A percentile compares a stretch with the other conserved stretches of the same genome.
Conservation (phyloP, 2,329 filamentous ascomycete genomes). For the Fusarium fujikuroi region DNA sequence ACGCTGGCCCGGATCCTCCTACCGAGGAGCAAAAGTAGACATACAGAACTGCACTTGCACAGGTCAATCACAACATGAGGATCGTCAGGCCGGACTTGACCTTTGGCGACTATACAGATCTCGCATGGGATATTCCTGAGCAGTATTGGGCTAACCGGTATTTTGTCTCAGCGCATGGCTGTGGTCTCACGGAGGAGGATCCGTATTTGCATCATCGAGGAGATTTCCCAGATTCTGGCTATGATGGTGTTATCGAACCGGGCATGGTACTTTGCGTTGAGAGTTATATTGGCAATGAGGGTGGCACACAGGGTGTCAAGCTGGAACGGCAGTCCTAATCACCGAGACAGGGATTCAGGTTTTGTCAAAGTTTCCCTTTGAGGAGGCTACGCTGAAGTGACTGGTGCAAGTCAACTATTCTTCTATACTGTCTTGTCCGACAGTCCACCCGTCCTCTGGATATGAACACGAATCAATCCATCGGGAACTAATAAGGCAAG, state of each 20-base stretch:
- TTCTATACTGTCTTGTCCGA: background rate
- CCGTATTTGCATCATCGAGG: constrained; percentile 1
- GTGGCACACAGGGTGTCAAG: constrained; percentile 5
- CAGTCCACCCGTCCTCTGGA: no score
- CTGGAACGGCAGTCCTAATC: constrained; percentile 14
- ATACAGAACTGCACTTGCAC: background rate
- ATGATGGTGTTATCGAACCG: constrained; percentile 5
- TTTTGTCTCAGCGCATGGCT: constrained; percentile 10
- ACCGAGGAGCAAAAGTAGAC: background rate
- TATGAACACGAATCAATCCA: background rate
- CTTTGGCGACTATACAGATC: constrained; percentile 4
- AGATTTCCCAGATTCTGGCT: constrained; percentile 2
- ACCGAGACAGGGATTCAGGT: background rate
- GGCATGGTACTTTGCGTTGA: constrained; percentile 4
- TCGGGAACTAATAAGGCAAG: background rate
- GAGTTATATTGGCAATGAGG: constrained; percentile 8
- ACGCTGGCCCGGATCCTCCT: constrained; percentile 1
- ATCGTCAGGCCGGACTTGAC: constrained; percentile 13
- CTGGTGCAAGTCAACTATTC: background rate
- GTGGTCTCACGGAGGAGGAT: constrained; percentile 5
- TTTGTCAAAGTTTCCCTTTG: background rate
- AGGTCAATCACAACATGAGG: constrained; percentile 1
- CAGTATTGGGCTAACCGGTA: constrained; percentile 1
- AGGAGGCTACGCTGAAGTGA: background rate
- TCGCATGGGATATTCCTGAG: background rate